Base-by-base conservation (phyloP, 1,284 basidiomycete species). In the Malassezia sympodialis region DNA sequence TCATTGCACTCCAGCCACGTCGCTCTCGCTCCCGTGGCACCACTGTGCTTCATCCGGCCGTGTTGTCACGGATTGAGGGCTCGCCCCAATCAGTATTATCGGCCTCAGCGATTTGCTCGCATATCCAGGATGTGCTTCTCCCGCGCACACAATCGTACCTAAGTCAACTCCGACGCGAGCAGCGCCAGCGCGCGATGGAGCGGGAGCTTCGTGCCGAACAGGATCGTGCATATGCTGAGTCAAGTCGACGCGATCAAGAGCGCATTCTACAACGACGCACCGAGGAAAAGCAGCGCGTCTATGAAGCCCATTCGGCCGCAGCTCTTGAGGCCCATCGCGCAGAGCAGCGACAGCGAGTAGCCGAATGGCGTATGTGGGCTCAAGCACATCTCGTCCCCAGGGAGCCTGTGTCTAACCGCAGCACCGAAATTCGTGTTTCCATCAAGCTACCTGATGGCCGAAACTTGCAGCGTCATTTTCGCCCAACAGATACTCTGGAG, bases 1-100 rank as follows among this genome's bases (percentile, higher is more conserved):
- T 96, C 72, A 77, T 93, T 44, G 85, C 88, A 0, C 80, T 93
- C 31, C 87, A 94, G 66, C 85, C 90, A 49, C 55, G 66, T n/a
- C 61, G 66, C 24, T 54, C 61, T 11, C 31, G 58, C 8, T 57
- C 53, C n/a, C 35, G 62, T 23, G 53, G 51, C n/a, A 12, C 35
- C 2, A 15, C 45, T 1, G 45, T 48, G 6, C 47, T 56, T 6
- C 58, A 66, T 27, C 62, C 66, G 3, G 65, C 68, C 4, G 61
- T 70, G 11, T 58, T 70, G 2, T 67, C 66, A 5, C 53, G 68
- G 12, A 43, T 68, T 12, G 66, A 68, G 39, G 68, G 68, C 8
- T 63, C 66, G 12, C 60, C 66, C 3, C 47, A 57, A 4, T 51
- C 65, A 3, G 55, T 58, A 3, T 60, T 65, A 7, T 63, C 62